Conservation (phyloP, 805 yeast species). For the Dipodascus geniculatus region DNA sequence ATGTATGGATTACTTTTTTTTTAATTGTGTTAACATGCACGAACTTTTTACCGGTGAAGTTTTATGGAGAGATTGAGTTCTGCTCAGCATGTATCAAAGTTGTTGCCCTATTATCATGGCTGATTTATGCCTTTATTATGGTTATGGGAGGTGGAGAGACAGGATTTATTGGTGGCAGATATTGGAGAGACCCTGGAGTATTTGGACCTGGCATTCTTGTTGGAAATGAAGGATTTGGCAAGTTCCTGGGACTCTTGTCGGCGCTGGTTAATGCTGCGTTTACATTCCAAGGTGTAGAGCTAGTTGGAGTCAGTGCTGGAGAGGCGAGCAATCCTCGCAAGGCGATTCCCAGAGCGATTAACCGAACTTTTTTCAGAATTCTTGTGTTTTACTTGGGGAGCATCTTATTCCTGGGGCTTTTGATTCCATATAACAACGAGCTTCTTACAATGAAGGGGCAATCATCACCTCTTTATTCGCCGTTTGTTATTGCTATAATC, state of each 20-base stretch:
- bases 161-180: constrained; percentile 39
- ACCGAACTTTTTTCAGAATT: constrained; percentile 45
- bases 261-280: constrained; percentile 48
- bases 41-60: constrained; percentile 41
- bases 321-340: constrained; percentile 48
- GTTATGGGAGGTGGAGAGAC: constrained; percentile 49
- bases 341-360: constrained; percentile 47
- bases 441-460: constrained; percentile 26
- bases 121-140: constrained; percentile 36
- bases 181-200: constrained; percentile 43
- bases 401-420: constrained; percentile 45
- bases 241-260: constrained; percentile 33
- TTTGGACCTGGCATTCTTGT: constrained; percentile 21
- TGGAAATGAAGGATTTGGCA: not conserved
- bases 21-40: constrained; percentile 37
- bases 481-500: constrained; percentile 33
- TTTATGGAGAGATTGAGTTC: constrained; percentile 51
- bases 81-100: constrained; percentile 59
- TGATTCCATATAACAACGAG: constrained; percentile 46
- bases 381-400: constrained; percentile 38
- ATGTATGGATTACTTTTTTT: constrained; percentile 42
- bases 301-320: constrained; percentile 48
- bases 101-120: constrained; percentile 50
- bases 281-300: constrained; percentile 47
- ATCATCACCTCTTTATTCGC: constrained; percentile 31